Conservation (phyloP, 495 filamentous ascomycete species). For the Aspergillus ellipticus region DNA sequence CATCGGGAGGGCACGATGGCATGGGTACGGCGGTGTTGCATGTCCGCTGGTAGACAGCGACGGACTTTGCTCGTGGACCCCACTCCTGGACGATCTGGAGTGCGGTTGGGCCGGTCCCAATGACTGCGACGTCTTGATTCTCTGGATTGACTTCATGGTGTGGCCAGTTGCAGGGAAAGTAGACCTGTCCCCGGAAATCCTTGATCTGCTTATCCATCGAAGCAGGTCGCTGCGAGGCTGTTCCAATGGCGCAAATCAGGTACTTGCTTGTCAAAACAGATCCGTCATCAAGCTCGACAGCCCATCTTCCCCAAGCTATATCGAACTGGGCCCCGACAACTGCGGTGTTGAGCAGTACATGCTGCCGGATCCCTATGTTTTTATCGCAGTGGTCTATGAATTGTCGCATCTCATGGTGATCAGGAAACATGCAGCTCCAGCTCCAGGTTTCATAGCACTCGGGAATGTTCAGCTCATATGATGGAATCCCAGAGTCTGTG, state of each 20-base stretch:
- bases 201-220: conserved; percentile 8
- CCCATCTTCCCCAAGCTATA: conserved; percentile 25
- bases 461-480: conserved; percentile 50
- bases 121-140: conserved; percentile 21
- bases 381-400: conserved; percentile 57
- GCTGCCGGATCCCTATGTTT: conserved; percentile 46
- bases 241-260: conserved; percentile 19
- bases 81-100: conserved; percentile 27
- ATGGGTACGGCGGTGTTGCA: conserved; percentile 44
- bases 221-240: conserved; percentile 18
- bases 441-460: conserved; percentile 51
- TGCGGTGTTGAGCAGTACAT: conserved; percentile 47
- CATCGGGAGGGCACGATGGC: conserved; percentile 41
- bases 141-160: conserved; percentile 16
- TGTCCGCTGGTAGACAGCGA: conserved; percentile 47
- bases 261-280: conserved; percentile 24
- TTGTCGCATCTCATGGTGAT: conserved; percentile 41
- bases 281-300: conserved; percentile 14
- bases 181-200: conserved; percentile 9
- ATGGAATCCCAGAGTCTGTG: conserved; percentile 49
- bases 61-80: conserved; percentile 27
- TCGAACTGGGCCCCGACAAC: conserved; percentile 46
- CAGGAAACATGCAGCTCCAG: conserved; percentile 50
- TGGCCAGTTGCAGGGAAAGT: conserved; percentile 20
- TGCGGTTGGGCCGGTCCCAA: conserved; percentile 24